A percentile compares a stretch with the other conserved stretches of the same genome.
phyloP scores from a whole-genome alignment of 352 stramenopile genomes.

The Phytophthora tentaculata region DNA sequence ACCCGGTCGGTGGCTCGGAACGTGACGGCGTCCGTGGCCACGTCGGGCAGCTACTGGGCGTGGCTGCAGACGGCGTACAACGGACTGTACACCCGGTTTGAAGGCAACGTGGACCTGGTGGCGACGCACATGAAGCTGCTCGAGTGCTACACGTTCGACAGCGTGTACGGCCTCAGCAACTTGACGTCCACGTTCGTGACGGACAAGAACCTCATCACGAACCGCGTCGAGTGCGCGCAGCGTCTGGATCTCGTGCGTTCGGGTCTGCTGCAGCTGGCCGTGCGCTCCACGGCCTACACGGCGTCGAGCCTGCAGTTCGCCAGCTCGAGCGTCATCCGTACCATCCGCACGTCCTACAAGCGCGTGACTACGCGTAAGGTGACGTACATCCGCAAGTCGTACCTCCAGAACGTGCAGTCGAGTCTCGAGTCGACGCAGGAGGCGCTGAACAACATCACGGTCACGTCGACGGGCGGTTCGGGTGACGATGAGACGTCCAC shows the following conservation, averaged over 20 bases:
- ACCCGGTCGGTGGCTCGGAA: slow-evolving; percentile 43
- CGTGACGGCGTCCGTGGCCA: slow-evolving; percentile 51
- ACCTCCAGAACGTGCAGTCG: slow-evolving; percentile 40
- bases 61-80: slow-evolving; percentile 70
- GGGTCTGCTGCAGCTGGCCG: slow-evolving; percentile 53
- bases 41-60: slow-evolving; percentile 65
- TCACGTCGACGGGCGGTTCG: slow-evolving; percentile 31
- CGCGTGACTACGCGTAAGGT: slow-evolving; percentile 38
- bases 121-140: slow-evolving; percentile 66
- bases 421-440: slow-evolving; percentile 35
- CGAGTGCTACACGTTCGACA: slow-evolving; percentile 67
- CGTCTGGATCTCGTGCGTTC: slow-evolving; percentile 54
- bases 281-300: slow-evolving; percentile 50
- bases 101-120: slow-evolving; percentile 67
- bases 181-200: slow-evolving; percentile 56
- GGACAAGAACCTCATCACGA: slow-evolving; percentile 60
- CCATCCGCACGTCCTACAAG: slow-evolving; percentile 47
- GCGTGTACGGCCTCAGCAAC: slow-evolving; percentile 55
- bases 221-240: slow-evolving; percentile 54
- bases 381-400: slow-evolving; percentile 47
- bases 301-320: slow-evolving; percentile 53
- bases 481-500: slow-evolving; percentile 29
- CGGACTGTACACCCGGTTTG: slow-evolving; percentile 57
- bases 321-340: slow-evolving; percentile 48
- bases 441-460: slow-evolving; percentile 35